These are phyloP conservation scores for Microbotryum violaceum DNA, from an alignment of 1,284 basidiomycete genomes.

Conservation along the genomic window DNA sequence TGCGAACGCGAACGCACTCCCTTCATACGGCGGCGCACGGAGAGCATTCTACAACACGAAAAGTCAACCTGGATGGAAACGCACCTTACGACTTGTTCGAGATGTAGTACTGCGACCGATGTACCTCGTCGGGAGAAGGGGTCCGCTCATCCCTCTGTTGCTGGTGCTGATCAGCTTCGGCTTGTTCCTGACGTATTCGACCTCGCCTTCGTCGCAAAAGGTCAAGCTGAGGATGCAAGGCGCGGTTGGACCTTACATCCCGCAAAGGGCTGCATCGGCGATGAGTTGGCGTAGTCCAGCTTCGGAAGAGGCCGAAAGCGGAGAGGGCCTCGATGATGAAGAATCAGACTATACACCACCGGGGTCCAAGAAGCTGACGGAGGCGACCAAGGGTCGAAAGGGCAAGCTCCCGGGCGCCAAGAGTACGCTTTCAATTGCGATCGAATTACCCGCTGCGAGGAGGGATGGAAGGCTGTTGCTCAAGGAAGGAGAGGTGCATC, in stretches of 20 bases:
- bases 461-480: slow-evolving; percentile 22
- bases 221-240: slow-evolving; percentile 29
- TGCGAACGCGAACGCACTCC: too few relatives aligned
- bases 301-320: background rate
- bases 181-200: slow-evolving; percentile 26
- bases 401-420: background rate
- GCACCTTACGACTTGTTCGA: slow-evolving; percentile 7
- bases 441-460: slow-evolving; percentile 14
- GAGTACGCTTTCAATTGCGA: background rate
- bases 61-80: background rate
- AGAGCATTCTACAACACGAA: slow-evolving; percentile 21
- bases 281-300: slow-evolving; percentile 18
- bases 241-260: slow-evolving; percentile 30
- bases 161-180: slow-evolving; percentile 16
- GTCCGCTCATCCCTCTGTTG: slow-evolving; percentile 24
- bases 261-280: slow-evolving; percentile 28
- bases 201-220: slow-evolving; percentile 15
- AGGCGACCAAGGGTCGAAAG: background rate
- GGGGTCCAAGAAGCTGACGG: background rate
- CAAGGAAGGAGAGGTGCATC: slow-evolving; percentile 25
- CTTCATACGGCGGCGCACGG: background rate
- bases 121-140: slow-evolving; percentile 25
- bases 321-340: background rate
- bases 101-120: slow-evolving; percentile 28
- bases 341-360: background rate